Evolutionary conservation across 2,329 filamentous ascomycete genomes (phyloP).

Genomic region (Pyricularia sp.): DNA sequence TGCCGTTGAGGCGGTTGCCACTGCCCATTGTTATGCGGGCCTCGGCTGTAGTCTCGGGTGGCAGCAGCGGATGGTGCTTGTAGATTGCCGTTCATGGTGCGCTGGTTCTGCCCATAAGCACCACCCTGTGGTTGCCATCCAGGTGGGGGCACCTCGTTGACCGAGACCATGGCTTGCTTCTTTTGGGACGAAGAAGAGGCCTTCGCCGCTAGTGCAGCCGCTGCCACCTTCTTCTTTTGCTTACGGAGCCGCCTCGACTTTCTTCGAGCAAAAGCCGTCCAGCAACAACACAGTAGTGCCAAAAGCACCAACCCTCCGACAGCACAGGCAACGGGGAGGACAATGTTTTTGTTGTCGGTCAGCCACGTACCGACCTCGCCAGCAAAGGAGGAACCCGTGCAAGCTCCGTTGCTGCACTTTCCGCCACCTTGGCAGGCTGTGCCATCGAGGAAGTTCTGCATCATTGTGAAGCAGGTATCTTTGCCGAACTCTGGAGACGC

Average conservation of each 20-base stretch:
- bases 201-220: background rate
- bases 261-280: conserved; percentile 40
- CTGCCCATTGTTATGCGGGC: background rate
- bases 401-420: conserved; percentile 68
- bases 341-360: conserved; percentile 63
- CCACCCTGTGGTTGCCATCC: background rate
- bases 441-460: conserved; percentile 69
- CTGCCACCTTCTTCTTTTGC: background rate
- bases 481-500: conserved; percentile 56
- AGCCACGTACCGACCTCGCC: conserved; percentile 72
- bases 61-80: conserved; percentile 8
- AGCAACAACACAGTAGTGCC: conserved; percentile 57
- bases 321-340: conserved; percentile 68
- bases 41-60: conserved; percentile 2
- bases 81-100: background rate
- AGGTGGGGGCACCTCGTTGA: background rate
- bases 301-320: conserved; percentile 67
- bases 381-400: conserved; percentile 58
- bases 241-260: conserved; percentile 4
- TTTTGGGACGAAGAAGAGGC: too few relatives aligned
- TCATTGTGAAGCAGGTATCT: conserved; percentile 62
- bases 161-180: background rate
- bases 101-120: background rate
- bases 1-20: conserved; percentile 1
- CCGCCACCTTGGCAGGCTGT: conserved; percentile 78